Percentiles rank a stretch among this genome's conserved stretches.
Conservation (phyloP, 2,329 filamentous ascomycete species). For the Xylaria sp. region DNA sequence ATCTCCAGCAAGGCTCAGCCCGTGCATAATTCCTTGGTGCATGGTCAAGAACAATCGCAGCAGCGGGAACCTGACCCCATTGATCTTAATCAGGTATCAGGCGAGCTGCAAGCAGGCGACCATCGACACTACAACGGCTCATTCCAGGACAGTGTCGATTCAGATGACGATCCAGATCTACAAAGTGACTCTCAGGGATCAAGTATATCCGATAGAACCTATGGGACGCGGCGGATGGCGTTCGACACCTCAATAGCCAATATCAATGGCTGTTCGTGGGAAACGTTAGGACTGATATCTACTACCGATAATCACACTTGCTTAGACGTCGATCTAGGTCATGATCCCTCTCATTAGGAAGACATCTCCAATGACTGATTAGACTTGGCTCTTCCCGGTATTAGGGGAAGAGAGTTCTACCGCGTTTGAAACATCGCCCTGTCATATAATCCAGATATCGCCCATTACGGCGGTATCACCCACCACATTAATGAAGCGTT, state of each 20-base stretch:
- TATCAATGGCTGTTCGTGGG: conserved; percentile 38
- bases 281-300: conserved; percentile 50
- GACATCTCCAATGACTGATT: neutral
- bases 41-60: neutral
- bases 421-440: no score
- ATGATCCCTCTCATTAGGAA: neutral
- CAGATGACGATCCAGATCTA: conserved; percentile 37
- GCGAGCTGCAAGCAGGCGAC: neutral
- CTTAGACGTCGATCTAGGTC: conserved; percentile 52
- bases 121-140: conserved; percentile 11
- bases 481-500: no score
- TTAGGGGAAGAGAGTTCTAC: neutral
- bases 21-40: neutral
- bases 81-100: neutral
- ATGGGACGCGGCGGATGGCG: conserved; percentile 48
- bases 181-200: conserved; percentile 50
- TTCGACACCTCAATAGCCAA: conserved; percentile 48
- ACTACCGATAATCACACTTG: conserved; percentile 55
- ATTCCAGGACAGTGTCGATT: conserved; percentile 26
- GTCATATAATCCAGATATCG: neutral
- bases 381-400: no score
- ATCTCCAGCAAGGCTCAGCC: neutral
- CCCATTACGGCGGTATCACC: no score
- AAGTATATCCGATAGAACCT: conserved; percentile 43
- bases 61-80: neutral